Base-by-base conservation (phyloP, 2,329 filamentous ascomycete genomes). In the Chalara sp. region DNA sequence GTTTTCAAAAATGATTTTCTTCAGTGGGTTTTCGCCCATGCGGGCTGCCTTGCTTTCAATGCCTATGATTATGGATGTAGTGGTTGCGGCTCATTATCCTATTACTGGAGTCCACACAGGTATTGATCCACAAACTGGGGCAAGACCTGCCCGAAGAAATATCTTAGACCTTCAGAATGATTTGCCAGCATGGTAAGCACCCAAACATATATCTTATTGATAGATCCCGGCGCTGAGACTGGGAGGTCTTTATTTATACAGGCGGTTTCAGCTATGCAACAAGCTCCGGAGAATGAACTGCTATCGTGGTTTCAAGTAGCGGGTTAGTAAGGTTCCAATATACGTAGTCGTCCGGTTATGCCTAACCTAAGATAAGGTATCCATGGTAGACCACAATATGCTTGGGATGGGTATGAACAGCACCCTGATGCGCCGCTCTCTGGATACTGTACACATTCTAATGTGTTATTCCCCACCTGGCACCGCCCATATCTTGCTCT, bases 401-500 rank as follows among this genome's bases (percentile, higher is more conserved):
- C 52, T 30, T 51, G 47, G 49, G 46, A 52, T 31, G 13, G 44
- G 35, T 49, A 50, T 6, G 11, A 21, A 3, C 21, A n/a, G 21
- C 43, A 32, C 8, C 21, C 32, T 13, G 39, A 13, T 32, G 43
- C 49, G 39, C 48, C 49, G 6, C 6, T 44, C 11, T 50, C 37
- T 12, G 55, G 53, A 4, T 55, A 56, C 46, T 57, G 55, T 44
- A 51, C 46, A n/a, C 53, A 57, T 47, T 44, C 33, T 42, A 39
- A 49, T 30, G 47, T 53, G 11, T 44, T 58, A 6, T 57, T 61
- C 30, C 50, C 54, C 11, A 57, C 49, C 12, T 81, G 76, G 79
- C 78, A 82, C 61, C 72, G 78, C 10, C 72, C 76, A 4, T 81
- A 76, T 53, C 57, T 79, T 32, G 66, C 72, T 4, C 66, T 80